These are phyloP conservation scores for Silene vulgaris DNA, from an alignment of 179 eudicot species.

Conservation along the genomic window DNA sequence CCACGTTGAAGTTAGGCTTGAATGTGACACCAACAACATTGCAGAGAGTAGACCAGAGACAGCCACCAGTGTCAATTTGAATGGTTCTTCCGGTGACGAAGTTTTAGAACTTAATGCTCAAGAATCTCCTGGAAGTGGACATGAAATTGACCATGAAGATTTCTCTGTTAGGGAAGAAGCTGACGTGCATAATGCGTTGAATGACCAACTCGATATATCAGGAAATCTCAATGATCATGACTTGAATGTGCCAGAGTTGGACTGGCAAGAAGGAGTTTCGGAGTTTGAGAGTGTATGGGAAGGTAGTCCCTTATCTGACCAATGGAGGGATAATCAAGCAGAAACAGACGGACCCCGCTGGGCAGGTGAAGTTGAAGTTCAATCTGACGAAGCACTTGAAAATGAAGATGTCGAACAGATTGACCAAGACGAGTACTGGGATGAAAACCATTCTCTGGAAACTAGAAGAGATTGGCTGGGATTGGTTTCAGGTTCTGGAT, in stretches of 20 bases:
- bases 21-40: background rate
- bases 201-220: conserved; percentile 23
- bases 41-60: conserved; percentile 19
- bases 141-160: conserved; percentile 24
- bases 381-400: conserved; percentile 37
- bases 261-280: conserved; percentile 32
- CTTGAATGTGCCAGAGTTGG: conserved; percentile 28
- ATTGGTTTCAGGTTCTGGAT: conserved; percentile 51
- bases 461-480: conserved; percentile 61
- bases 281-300: conserved; percentile 39
- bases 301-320: conserved; percentile 36
- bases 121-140: conserved; percentile 32
- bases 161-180: conserved; percentile 30
- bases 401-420: conserved; percentile 38
- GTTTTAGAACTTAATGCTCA: conserved; percentile 13
- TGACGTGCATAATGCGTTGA: conserved; percentile 21
- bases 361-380: conserved; percentile 37
- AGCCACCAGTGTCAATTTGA: conserved; percentile 15
- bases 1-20: conserved; percentile 23
- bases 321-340: conserved; percentile 42
- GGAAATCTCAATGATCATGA: conserved; percentile 29
- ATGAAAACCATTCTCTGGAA: conserved; percentile 48
- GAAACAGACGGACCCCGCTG: conserved; percentile 37
- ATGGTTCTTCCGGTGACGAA: conserved; percentile 20
- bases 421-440: conserved; percentile 48